Percentiles rank a stretch among this genome's conserved stretches.
Evolutionary conservation across 2,329 filamentous ascomycete genomes (phyloP).

Genomic region (Diplodia intermedia): DNA sequence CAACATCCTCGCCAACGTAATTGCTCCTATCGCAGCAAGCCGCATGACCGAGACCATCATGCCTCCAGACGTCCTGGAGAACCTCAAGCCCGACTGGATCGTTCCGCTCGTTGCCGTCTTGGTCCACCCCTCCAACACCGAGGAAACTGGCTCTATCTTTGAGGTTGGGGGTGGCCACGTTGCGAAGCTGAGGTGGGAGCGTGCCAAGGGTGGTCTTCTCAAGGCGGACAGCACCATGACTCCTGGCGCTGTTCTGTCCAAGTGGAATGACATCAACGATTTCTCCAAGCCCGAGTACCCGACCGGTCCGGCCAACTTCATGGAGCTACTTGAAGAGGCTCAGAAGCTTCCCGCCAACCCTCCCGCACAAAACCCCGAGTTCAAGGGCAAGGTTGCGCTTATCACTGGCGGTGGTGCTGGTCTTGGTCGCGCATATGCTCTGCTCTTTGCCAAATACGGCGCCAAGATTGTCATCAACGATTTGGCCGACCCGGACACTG

Average conservation of each 20-base stretch:
- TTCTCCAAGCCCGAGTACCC: constrained; percentile 86
- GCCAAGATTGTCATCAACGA: constrained; percentile 94
- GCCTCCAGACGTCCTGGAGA: constrained; percentile 88
- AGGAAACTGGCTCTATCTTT: constrained; percentile 87
- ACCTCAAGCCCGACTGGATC: constrained; percentile 91
- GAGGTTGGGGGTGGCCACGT: constrained; percentile 92
- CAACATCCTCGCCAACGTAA: constrained; percentile 94
- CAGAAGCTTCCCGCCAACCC: constrained; percentile 77
- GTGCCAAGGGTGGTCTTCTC: constrained; percentile 84
- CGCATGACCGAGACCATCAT: constrained; percentile 95
- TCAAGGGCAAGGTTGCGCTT: constrained; percentile 83
- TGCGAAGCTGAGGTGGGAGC: constrained; percentile 95
- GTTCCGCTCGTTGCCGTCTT: constrained; percentile 90
- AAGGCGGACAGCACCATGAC: constrained; percentile 90
- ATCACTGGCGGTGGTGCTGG: constrained; percentile 88
- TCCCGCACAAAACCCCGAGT: constrained; percentile 75
- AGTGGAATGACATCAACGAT: constrained; percentile 87
- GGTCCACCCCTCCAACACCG: constrained; percentile 81
- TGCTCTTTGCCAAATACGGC: constrained; percentile 85
- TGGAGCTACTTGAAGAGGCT: constrained; percentile 83
- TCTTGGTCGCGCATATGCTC: constrained; percentile 87
- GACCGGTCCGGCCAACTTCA: constrained; percentile 83
- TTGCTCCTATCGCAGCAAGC: constrained; percentile 93
- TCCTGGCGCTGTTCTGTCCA: constrained; percentile 82
- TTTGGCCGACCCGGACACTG: constrained; percentile 86